Percentiles rank a stretch among this genome's conserved stretches.
These are phyloP conservation scores for Zygnema cylindricum DNA, from an alignment of 139 green algal species.

Conservation along the genomic window DNA sequence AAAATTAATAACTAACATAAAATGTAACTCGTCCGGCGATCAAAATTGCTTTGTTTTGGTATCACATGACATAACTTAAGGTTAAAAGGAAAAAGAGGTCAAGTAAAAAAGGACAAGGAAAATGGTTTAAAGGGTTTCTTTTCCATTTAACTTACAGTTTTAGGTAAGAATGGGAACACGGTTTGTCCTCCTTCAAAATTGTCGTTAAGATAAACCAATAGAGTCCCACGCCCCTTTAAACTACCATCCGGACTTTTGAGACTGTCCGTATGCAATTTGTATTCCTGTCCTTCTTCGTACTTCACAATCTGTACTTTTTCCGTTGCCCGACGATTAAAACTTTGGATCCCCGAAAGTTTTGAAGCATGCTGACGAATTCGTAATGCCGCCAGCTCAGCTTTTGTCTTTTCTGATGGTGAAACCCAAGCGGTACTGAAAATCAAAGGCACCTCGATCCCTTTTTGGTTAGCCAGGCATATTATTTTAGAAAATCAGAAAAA, in stretches of 20 bases:
- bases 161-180: slow-evolving; percentile 14
- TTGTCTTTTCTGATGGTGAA: not conserved
- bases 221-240: slow-evolving; percentile 15
- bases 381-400: not conserved
- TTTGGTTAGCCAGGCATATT: no score
- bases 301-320: slow-evolving; percentile 27
- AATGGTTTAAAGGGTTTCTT: no score
- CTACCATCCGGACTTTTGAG: slow-evolving; percentile 13
- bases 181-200: slow-evolving; percentile 27
- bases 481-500: no score
- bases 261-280: slow-evolving; percentile 18
- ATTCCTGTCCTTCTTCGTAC: slow-evolving; percentile 15
- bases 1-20: no score
- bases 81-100: no score
- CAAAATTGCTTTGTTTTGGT: no score
- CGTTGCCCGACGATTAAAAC: slow-evolving; percentile 22
- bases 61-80: no score
- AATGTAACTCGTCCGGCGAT: no score
- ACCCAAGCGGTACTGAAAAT: slow-evolving; percentile 34
- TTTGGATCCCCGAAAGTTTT: slow-evolving; percentile 9
- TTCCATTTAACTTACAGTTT: slow-evolving; percentile 16
- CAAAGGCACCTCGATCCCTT: no score
- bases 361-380: not conserved
- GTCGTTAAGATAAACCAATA: slow-evolving; percentile 42
- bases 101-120: no score